Evolutionary conservation across 495 filamentous ascomycete species (phyloP).

Genomic region (Evansstolkia leycettana): DNA sequence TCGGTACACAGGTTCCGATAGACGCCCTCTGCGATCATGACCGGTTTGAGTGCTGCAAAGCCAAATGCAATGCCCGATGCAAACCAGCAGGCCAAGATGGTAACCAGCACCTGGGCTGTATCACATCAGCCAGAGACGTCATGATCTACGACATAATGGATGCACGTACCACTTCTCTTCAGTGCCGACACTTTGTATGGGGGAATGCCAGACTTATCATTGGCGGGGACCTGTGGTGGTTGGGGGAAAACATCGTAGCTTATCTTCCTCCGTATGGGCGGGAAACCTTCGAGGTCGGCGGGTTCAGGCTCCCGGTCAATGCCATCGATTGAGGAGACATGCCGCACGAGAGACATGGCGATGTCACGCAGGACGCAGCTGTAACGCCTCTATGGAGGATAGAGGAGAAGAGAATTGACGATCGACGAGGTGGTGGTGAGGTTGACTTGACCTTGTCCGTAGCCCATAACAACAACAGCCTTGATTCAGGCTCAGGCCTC

Average conservation of each 20-base stretch:
- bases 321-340: slow-evolving; percentile 27
- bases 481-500: too few relatives aligned
- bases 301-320: slow-evolving; percentile 22
- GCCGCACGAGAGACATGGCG: slow-evolving; percentile 31
- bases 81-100: slow-evolving; percentile 50
- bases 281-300: slow-evolving; percentile 6
- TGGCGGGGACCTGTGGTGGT: slow-evolving; percentile 8
- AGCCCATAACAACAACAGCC: too few relatives aligned
- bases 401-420: too few relatives aligned
- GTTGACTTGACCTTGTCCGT: too few relatives aligned
- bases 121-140: background rate
- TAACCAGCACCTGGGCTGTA: slow-evolving; percentile 44
- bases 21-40: slow-evolving; percentile 52
- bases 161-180: slow-evolving; percentile 33
- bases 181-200: slow-evolving; percentile 41
- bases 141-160: slow-evolving; percentile 2
- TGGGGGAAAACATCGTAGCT: slow-evolving; percentile 22
- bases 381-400: too few relatives aligned
- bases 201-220: slow-evolving; percentile 16
- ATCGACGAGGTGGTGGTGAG: too few relatives aligned
- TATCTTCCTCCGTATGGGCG: slow-evolving; percentile 14
- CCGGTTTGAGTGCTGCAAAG: slow-evolving; percentile 61
- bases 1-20: slow-evolving; percentile 46
- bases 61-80: slow-evolving; percentile 62
- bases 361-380: too few relatives aligned